Evolutionary conservation across 2,329 filamentous ascomycete genomes (phyloP).

Genomic region (Magnaporthiopsis rhizophila): DNA sequence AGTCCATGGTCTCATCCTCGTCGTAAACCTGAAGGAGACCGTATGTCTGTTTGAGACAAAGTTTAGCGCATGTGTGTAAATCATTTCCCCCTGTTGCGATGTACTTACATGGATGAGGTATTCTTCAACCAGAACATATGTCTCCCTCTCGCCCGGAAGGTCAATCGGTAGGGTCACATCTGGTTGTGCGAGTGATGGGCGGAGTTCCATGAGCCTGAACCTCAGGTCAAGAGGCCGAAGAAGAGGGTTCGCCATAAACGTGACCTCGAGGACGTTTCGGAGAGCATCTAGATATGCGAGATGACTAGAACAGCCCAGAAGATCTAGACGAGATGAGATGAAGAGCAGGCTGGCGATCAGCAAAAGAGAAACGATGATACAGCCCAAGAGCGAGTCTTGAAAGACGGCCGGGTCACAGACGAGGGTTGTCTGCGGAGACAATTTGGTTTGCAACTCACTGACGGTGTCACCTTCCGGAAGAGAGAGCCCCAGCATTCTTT

Average conservation of each 20-base stretch:
- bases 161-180: background rate
- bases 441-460: background rate
- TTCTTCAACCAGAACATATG: slow-evolving; percentile 45
- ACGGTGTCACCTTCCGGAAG: background rate
- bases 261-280: slow-evolving; percentile 7
- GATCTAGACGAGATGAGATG: background rate
- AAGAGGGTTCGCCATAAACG: slow-evolving; percentile 1
- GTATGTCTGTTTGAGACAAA: slow-evolving; percentile 37
- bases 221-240: slow-evolving; percentile 3
- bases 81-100: background rate
- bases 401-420: background rate
- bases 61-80: background rate
- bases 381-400: background rate
- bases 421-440: background rate
- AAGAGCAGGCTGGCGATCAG: background rate
- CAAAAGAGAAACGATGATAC: background rate
- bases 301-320: slow-evolving; percentile 5
- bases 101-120: slow-evolving; percentile 52
- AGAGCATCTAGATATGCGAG: slow-evolving; percentile 6
- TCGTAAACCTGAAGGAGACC: slow-evolving; percentile 55
- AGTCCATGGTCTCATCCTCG: slow-evolving; percentile 35
- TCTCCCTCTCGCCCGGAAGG: slow-evolving; percentile 25
- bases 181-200: background rate
- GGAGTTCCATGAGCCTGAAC: slow-evolving; percentile 5
- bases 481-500: slow-evolving; percentile 4